Evolutionary conservation across 176 grass and related monocot species (phyloP).

Genomic region (Coix lacrymajobi): DNA sequence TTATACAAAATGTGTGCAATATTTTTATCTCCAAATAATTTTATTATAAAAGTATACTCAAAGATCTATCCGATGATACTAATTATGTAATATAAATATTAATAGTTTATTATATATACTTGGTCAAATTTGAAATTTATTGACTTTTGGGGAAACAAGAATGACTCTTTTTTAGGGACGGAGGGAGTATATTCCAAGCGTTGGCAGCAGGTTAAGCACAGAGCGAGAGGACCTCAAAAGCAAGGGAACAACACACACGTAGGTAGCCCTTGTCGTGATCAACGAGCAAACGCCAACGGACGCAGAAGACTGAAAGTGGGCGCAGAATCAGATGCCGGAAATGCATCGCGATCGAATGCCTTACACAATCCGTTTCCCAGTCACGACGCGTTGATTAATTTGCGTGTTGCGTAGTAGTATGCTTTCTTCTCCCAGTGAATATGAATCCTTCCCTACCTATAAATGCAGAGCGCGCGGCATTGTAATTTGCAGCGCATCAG

Average conservation of each 20-base stretch:
- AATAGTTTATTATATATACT: too few species aligned
- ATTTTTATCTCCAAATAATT: too few species aligned
- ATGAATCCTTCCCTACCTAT: neutral
- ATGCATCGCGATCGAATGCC: neutral
- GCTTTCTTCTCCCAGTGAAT: neutral
- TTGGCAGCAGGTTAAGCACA: neutral
- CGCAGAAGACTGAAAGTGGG: neutral
- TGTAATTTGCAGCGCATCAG: neutral
- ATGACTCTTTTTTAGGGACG: too few species aligned
- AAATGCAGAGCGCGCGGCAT: neutral
- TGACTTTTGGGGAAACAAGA: too few species aligned
- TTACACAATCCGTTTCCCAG: neutral
- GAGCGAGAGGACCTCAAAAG: neutral
- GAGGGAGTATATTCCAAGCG: slow-evolving; percentile 9
- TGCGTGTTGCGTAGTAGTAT: neutral
- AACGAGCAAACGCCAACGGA: neutral
- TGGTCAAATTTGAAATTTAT: too few species aligned
- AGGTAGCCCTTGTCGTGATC: neutral
- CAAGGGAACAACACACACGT: slow-evolving; percentile 12
- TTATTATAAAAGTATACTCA: too few species aligned
- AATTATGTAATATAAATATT: too few species aligned
- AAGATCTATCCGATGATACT: too few species aligned
- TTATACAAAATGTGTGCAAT: too few species aligned
- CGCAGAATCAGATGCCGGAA: slow-evolving; percentile 15
- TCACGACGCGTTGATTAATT: neutral